Evolutionary conservation across 345 rosid genomes (phyloP).

Genomic region (Citrus hindsii): DNA sequence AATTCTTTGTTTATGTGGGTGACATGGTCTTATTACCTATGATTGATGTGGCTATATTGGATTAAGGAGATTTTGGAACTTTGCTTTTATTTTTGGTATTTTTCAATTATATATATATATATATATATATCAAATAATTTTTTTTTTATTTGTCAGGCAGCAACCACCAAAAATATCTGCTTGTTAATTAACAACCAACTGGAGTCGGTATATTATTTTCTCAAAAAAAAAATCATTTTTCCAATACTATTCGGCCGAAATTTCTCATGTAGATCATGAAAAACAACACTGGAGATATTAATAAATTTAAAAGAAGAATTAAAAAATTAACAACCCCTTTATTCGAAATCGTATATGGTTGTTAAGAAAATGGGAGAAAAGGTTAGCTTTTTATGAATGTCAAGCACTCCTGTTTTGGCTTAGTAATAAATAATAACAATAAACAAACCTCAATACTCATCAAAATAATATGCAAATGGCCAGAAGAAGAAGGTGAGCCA

Average conservation of each 20-base stretch:
- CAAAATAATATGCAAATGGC: not conserved
- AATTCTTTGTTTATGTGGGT: not conserved
- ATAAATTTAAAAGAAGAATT: not conserved
- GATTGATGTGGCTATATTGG: not conserved
- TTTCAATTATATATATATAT: not conserved
- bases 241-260: not conserved
- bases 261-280: not conserved
- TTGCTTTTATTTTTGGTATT: not conserved
- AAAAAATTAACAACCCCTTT: not conserved
- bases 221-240: not conserved
- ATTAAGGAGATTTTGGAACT: not conserved
- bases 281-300: not conserved
- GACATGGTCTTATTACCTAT: not conserved
- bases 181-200: not conserved
- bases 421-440: not conserved
- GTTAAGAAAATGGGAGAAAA: slow-evolving; percentile 11
- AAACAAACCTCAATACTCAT: not conserved
- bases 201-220: not conserved
- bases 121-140: too few species aligned
- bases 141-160: too few species aligned
- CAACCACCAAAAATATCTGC: not conserved
- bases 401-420: not conserved
- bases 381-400: not conserved
- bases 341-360: not conserved
- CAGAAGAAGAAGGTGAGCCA: slow-evolving; percentile 13